Percentiles rank a stretch among this genome's conserved stretches.
These are phyloP conservation scores for Aspergillus egyptiacus DNA, from an alignment of 495 filamentous ascomycete genomes.

Conservation along the genomic window DNA sequence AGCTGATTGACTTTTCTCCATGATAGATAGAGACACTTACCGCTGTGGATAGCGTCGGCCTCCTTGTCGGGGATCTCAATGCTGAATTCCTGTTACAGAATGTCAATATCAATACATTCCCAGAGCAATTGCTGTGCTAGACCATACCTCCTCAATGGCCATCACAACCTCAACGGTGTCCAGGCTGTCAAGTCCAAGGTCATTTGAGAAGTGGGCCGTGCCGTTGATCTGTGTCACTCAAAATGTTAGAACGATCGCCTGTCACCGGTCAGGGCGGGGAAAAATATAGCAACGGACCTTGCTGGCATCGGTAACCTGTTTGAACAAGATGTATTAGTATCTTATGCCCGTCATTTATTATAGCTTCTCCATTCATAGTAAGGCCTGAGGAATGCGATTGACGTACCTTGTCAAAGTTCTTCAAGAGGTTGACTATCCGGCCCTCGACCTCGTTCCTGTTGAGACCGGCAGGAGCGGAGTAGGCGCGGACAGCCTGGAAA, in stretches of 20 bases:
- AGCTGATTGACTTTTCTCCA: neutral
- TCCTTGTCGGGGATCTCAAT: constrained; percentile 99
- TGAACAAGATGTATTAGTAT: constrained; percentile 12
- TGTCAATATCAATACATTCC: constrained; percentile 7
- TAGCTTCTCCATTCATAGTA: neutral
- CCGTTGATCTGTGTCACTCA: constrained; percentile 58
- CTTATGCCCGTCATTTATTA: neutral
- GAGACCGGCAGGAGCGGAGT: constrained; percentile 75
- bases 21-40: constrained; percentile 51
- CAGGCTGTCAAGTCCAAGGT: constrained; percentile 91
- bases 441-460: constrained; percentile 80
- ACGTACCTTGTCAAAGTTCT: constrained; percentile 95
- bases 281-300: constrained; percentile 53
- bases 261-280: constrained; percentile 6
- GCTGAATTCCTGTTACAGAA: constrained; percentile 78
- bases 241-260: constrained; percentile 6
- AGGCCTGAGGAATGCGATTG: neutral
- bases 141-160: constrained; percentile 95
- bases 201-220: constrained; percentile 85
- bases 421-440: constrained; percentile 85
- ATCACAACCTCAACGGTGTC: constrained; percentile 99
- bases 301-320: constrained; percentile 64
- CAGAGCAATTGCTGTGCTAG: constrained; percentile 15
- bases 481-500: constrained; percentile 65
- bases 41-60: constrained; percentile 91